Conservation (phyloP, 2,329 filamentous ascomycete species). For the Phaeoacremonium minimum region DNA sequence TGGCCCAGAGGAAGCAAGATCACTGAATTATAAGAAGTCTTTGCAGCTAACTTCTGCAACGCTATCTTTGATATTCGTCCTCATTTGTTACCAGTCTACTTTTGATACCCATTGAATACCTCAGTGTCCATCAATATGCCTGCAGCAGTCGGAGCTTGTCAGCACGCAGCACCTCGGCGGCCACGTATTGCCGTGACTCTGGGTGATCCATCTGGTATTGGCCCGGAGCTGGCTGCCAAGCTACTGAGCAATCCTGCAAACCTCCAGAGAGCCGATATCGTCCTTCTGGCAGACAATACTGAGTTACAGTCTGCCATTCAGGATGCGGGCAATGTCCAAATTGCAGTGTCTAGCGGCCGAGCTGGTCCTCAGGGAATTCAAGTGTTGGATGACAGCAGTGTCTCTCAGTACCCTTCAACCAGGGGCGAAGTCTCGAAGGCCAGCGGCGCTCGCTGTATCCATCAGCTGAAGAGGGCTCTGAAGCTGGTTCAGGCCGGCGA, state of each 20-base stretch:
- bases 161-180: conserved; percentile 11
- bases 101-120: no score
- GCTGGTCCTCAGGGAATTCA: conserved; percentile 16
- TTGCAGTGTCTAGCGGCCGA: conserved; percentile 8
- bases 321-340: conserved; percentile 14
- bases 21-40: no score
- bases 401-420: conserved; percentile 7
- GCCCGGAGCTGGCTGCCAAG: conserved; percentile 24
- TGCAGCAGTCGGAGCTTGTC: no score
- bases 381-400: conserved; percentile 20
- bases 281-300: conserved; percentile 19
- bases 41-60: no score
- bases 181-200: conserved; percentile 23
- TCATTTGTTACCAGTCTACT: no score
- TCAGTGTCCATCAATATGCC: no score
- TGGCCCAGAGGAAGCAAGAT: no score
- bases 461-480: conserved; percentile 22
- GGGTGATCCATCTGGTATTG: conserved; percentile 24
- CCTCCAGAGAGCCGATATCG: conserved; percentile 18
- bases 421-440: conserved; percentile 15
- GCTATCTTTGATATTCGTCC: no score
- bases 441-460: conserved; percentile 17
- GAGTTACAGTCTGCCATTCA: conserved; percentile 17
- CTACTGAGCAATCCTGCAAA: conserved; percentile 22
- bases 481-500: conserved; percentile 16